These are phyloP conservation scores for Phytophthora pseudosyringae DNA, from an alignment of 352 stramenopile genomes.

Conservation along the genomic window DNA sequence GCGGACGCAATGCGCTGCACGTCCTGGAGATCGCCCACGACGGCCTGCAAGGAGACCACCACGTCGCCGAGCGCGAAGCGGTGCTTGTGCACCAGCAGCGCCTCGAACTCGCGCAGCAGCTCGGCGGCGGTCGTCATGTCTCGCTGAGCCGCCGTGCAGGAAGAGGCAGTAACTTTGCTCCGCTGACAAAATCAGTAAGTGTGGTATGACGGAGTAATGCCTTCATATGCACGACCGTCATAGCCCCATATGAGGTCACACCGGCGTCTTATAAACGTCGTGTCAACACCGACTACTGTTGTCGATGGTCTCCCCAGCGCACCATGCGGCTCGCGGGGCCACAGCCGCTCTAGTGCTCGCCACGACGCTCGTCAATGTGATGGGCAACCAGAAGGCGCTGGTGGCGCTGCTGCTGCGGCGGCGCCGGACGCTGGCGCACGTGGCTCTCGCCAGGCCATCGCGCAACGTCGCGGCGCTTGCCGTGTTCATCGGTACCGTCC, in stretches of 20 bases:
- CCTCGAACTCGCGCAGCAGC: slow-evolving; percentile 49
- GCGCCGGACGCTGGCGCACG: slow-evolving; percentile 12
- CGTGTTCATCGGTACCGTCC: slow-evolving; percentile 62
- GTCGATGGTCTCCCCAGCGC: slow-evolving; percentile 16
- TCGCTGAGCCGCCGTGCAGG: no score
- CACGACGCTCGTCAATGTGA: slow-evolving; percentile 29
- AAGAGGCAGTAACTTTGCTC: no score
- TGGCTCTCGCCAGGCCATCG: slow-evolving; percentile 40
- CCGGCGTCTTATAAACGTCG: no score
- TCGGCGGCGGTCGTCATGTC: background rate
- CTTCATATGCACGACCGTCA: no score
- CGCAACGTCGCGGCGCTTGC: slow-evolving; percentile 55
- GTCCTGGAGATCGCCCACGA: slow-evolving; percentile 18
- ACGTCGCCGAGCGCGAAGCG: slow-evolving; percentile 45
- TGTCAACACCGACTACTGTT: background rate
- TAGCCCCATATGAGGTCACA: no score
- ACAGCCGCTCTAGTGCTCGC: slow-evolving; percentile 35
- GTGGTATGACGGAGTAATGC: no score
- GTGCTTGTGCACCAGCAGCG: slow-evolving; percentile 46
- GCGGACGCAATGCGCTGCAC: slow-evolving; percentile 3
- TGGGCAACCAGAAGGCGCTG: slow-evolving; percentile 42
- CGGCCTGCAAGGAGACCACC: slow-evolving; percentile 21
- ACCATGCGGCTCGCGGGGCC: slow-evolving; percentile 43
- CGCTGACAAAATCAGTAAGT: no score
- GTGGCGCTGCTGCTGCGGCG: slow-evolving; percentile 23